Conservation (phyloP, 257 asterid genomes). For the Solanum pimpinellifolium region DNA sequence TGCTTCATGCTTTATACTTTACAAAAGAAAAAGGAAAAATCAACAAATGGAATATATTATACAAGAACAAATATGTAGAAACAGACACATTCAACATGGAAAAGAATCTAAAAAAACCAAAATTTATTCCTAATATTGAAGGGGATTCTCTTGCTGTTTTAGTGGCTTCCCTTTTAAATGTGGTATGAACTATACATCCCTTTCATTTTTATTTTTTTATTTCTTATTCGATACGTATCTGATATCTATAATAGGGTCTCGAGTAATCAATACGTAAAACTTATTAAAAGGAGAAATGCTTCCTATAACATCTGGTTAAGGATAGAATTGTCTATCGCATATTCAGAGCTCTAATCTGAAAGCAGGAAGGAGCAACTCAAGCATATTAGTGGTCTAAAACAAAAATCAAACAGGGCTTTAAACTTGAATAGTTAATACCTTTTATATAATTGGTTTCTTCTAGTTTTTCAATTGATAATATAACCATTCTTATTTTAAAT, state of each 20-base stretch:
- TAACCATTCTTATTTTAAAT: too few relatives aligned
- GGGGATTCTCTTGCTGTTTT: slow-evolving; percentile 37
- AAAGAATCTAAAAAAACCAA: slow-evolving; percentile 9
- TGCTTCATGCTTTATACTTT: slow-evolving; percentile 38
- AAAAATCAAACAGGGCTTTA: too few relatives aligned
- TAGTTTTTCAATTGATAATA: too few relatives aligned
- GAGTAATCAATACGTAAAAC: background rate
- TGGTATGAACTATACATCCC: background rate
- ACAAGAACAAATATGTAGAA: slow-evolving; percentile 24
- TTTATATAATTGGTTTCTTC: too few relatives aligned
- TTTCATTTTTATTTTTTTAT: background rate
- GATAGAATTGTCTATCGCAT: background rate
- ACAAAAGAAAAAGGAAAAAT: background rate
- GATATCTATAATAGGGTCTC: background rate
- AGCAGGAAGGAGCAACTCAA: too few relatives aligned
- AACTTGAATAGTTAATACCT: too few relatives aligned
- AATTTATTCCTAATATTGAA: slow-evolving; percentile 25
- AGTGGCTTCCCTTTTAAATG: slow-evolving; percentile 37
- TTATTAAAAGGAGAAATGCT: background rate
- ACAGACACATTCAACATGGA: slow-evolving; percentile 20
- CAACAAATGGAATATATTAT: slow-evolving; percentile 4
- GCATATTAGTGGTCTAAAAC: too few relatives aligned
- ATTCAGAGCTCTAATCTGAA: background rate
- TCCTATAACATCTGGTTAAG: background rate
- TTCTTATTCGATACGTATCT: background rate